Conservation (phyloP, 2,329 filamentous ascomycete species). For the Penicillium digitatum region DNA sequence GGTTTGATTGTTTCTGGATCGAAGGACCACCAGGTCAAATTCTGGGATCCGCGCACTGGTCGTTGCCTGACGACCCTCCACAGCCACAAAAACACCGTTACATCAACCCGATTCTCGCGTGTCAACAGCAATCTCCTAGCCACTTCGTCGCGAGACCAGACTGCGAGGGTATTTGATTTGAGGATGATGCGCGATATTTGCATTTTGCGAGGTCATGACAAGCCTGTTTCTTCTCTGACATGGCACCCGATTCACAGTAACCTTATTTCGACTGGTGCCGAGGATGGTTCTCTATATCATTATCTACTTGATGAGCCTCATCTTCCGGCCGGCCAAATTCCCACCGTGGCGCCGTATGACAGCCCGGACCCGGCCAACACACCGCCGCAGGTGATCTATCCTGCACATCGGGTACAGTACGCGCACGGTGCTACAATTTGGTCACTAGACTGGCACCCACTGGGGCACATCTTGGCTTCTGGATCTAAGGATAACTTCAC, state of each 20-base stretch:
- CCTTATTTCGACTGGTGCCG: slow-evolving; percentile 82
- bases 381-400: slow-evolving; percentile 84
- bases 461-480: slow-evolving; percentile 91
- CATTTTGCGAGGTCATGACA: slow-evolving; percentile 88
- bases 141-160: slow-evolving; percentile 89
- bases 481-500: slow-evolving; percentile 96
- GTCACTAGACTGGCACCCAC: slow-evolving; percentile 96
- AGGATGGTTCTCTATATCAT: slow-evolving; percentile 84
- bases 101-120: slow-evolving; percentile 84
- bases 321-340: slow-evolving; percentile 66
- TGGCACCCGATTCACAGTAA: slow-evolving; percentile 94
- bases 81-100: slow-evolving; percentile 96
- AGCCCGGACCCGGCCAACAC: slow-evolving; percentile 73
- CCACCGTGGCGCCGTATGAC: slow-evolving; percentile 78
- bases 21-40: slow-evolving; percentile 94
- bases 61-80: slow-evolving; percentile 90
- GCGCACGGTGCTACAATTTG: slow-evolving; percentile 95
- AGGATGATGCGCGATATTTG: slow-evolving; percentile 98
- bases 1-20: slow-evolving; percentile 92
- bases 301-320: slow-evolving; percentile 97
- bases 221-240: slow-evolving; percentile 84
- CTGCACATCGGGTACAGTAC: slow-evolving; percentile 78
- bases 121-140: slow-evolving; percentile 80
- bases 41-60: slow-evolving; percentile 93
- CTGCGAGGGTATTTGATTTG: slow-evolving; percentile 87